Conservation (phyloP, 1,139 yeast genomes). For the Lodderomyces beijingensis region DNA sequence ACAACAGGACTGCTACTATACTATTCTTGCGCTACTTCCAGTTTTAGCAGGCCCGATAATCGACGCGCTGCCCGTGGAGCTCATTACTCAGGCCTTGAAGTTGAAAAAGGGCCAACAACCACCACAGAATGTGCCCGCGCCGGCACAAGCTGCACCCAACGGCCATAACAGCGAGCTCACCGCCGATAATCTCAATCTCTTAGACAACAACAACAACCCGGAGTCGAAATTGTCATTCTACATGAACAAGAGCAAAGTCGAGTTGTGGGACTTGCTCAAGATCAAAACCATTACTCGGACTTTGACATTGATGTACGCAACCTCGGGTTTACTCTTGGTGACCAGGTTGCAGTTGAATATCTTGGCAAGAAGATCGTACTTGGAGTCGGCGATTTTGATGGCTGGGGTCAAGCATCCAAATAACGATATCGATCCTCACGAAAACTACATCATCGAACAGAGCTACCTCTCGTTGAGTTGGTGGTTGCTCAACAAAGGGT, state of each 20-base stretch:
- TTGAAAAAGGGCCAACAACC: slow-evolving; percentile 39
- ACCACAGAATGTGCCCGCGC: slow-evolving; percentile 10
- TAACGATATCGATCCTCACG: slow-evolving; percentile 19
- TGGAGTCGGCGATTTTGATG: slow-evolving; percentile 70
- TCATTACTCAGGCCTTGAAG: slow-evolving; percentile 67
- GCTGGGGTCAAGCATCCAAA: slow-evolving; percentile 39
- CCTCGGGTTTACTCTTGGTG: slow-evolving; percentile 65
- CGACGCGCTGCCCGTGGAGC: slow-evolving; percentile 65
- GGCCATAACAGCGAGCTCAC: slow-evolving; percentile 31
- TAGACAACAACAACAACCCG: slow-evolving; percentile 23
- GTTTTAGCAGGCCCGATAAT: slow-evolving; percentile 65
- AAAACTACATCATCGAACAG: slow-evolving; percentile 62
- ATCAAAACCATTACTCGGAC: slow-evolving; percentile 70
- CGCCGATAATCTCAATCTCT: slow-evolving; percentile 37
- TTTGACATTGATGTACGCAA: slow-evolving; percentile 65
- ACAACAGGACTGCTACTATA: slow-evolving; percentile 84
- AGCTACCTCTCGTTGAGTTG: slow-evolving; percentile 84
- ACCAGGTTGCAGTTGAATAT: slow-evolving; percentile 85
- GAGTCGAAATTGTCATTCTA: slow-evolving; percentile 29
- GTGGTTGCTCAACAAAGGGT: slow-evolving; percentile 92
- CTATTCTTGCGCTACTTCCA: slow-evolving; percentile 79
- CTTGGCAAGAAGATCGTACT: slow-evolving; percentile 79
- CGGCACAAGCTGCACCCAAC: slow-evolving; percentile 15
- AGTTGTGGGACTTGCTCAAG: slow-evolving; percentile 83
- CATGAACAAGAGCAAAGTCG: slow-evolving; percentile 55